Evolutionary conservation across 2,329 filamentous ascomycete species (phyloP).

Genomic region (Venturia asperata): DNA sequence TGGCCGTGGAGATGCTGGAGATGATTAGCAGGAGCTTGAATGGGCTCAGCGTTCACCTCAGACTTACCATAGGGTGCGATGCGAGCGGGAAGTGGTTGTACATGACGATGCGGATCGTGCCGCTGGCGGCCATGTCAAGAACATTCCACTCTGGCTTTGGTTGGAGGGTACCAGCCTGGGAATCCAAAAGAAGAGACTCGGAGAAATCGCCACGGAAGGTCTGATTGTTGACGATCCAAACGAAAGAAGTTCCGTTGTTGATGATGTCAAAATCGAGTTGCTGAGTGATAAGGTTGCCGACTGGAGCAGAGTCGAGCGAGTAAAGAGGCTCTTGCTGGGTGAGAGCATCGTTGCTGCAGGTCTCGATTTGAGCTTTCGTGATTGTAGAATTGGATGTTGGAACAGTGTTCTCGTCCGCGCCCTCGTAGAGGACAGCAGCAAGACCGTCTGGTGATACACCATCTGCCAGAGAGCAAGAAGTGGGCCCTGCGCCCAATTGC

Average conservation of each 20-base stretch:
- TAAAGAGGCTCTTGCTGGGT: constrained; percentile 46
- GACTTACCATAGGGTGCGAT: constrained; percentile 43
- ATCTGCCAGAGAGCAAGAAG: constrained; percentile 32
- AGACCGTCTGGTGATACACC: constrained; percentile 43
- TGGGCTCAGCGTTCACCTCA: too few relatives aligned
- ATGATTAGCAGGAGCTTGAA: neutral
- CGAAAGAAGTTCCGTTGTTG: constrained; percentile 24
- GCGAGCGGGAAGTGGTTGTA: constrained; percentile 41
- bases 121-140: constrained; percentile 37
- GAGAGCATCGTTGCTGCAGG: constrained; percentile 54
- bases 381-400: constrained; percentile 45
- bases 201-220: constrained; percentile 34
- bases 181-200: constrained; percentile 31
- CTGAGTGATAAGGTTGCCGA: neutral
- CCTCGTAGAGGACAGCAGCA: constrained; percentile 59
- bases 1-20: constrained; percentile 33
- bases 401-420: constrained; percentile 43
- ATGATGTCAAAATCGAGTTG: constrained; percentile 20
- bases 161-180: constrained; percentile 28
- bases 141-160: constrained; percentile 42
- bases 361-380: constrained; percentile 29
- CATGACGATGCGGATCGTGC: constrained; percentile 48
- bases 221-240: constrained; percentile 26
- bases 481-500: constrained; percentile 23
- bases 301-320: constrained; percentile 33